Evolutionary conservation across 2,329 filamentous ascomycete species (phyloP), one percentile per base, ranked within the genome.

Genomic region (Stachybotrys chartarum): DNA sequence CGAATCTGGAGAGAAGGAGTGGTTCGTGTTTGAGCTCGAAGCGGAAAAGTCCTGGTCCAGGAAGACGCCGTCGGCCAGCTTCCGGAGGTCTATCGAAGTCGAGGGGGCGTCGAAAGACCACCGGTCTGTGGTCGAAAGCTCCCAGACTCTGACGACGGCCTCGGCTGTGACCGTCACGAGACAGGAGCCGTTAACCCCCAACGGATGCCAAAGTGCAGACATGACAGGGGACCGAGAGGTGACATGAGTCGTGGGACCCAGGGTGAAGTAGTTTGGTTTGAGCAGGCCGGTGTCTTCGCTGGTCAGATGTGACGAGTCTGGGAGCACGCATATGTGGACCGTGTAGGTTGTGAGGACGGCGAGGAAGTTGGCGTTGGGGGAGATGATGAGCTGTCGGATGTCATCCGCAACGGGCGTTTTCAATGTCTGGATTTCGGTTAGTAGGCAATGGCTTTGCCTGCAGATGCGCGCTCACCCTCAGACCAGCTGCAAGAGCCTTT

Each of bases 161-260:
- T 97, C 91, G 53, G 85, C 83, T 1, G 94, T 96, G 47, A 97
- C 82, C 0, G 94, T 97, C 18, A 97, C 87, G 35, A 99, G 75
- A 54, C 90, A 91, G 24, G 85, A 85, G 35, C 89, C 89, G 58
- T 88, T 84, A 11, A 93, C 85, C 1, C 92, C 92, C 1, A 97
- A 77, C 1, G 94, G 94, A 72, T 99, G 94, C 93, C 94, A 99
- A 56, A 97, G 65, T 5, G 87, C 88, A 1, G 91, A 90, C 24
- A 86, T 85, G 55, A 99, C 79, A 1, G 90, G 84, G 7, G 91
- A 84, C 61, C 91, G 87, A 50, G 93, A 90, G 52, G 92, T 87
- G 51, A 97, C 91, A 71, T 97, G 93, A 4, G 88, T 91, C 3
- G 91, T 95, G 32, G 92, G 91, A 1, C 93, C 93, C n/a, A 97